A percentile compares a stretch with the other conserved stretches of the same genome.
Evolutionary conservation across 2,329 filamentous ascomycete genomes (phyloP).

Genomic region (Dactylellina drechsleri): DNA sequence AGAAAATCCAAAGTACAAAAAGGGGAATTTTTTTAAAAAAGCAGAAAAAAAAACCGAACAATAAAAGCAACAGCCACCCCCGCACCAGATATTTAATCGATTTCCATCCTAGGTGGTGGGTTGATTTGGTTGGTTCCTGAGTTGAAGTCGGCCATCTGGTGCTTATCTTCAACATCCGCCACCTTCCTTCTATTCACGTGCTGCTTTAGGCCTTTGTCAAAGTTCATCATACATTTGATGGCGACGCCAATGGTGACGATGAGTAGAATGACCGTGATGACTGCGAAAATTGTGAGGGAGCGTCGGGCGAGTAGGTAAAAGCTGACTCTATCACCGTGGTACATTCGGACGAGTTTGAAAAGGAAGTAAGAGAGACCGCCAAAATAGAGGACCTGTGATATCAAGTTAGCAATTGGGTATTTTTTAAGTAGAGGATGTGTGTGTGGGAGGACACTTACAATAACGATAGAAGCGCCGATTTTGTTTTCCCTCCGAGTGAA

Average conservation of each 20-base stretch:
- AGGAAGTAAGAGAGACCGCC: conserved; percentile 93
- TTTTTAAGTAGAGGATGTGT: background rate
- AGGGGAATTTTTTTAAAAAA: conserved; percentile 24
- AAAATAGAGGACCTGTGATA: conserved; percentile 76
- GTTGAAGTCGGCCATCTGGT: conserved; percentile 65
- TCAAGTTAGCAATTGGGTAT: conserved; percentile 51
- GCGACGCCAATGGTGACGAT: conserved; percentile 88
- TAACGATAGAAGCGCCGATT: conserved; percentile 78
- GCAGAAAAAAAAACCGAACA: conserved; percentile 22
- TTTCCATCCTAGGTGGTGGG: conserved; percentile 65
- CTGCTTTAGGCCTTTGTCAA: conserved; percentile 85
- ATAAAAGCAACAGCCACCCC: conserved; percentile 13
- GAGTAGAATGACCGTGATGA: conserved; percentile 89
- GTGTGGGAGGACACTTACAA: conserved; percentile 66
- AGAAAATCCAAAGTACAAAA: conserved; percentile 8
- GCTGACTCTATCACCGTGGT: conserved; percentile 69
- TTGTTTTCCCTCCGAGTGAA: conserved; percentile 86
- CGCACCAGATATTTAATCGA: conserved; percentile 62
- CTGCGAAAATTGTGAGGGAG: conserved; percentile 75
- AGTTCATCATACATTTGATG: conserved; percentile 87
- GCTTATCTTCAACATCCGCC: conserved; percentile 65
- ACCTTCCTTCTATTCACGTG: conserved; percentile 75
- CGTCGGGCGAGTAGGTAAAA: conserved; percentile 82
- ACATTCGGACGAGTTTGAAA: conserved; percentile 98
- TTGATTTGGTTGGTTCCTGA: conserved; percentile 63